Base-by-base conservation (phyloP, 1,284 basidiomycete genomes). In the Coniophora puteana region DNA sequence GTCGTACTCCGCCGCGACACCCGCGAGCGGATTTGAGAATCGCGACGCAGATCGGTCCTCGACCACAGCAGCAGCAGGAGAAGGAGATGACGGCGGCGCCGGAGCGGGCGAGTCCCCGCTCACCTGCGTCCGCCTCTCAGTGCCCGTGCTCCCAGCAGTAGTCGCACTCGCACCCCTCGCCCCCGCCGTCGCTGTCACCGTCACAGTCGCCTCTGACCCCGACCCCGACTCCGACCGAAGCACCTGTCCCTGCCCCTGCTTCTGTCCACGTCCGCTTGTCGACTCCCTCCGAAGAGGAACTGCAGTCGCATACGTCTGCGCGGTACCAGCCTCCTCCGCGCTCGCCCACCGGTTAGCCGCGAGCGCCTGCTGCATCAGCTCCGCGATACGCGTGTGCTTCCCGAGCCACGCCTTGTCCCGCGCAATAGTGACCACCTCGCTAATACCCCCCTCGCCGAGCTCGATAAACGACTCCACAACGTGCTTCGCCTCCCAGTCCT, bases 391-490 rank as follows among this genome's bases (percentile, higher is more conserved):
- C 0, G 84, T 88, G 54, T 77, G 61, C 38, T 63, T 69, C 30
- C 76, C 65, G 35, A 88, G 57, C 85, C 85, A 89, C 40, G 70
- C 66, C 58, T 83, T 83, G 57, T 88, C 85, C 46, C 74, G 66
- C 21, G 79, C 80, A 20, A 80, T 55, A 30, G 54, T 55, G 23
- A 86, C 56, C n/a, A 87, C 76, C 34, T 83, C 78, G 21, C 58
- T 51, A 41, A 87, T 71, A 2, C 67, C 72, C n/a, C 85, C 85
- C 48, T 89, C 85, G 3, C 76, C 83, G 14, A 80, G 64, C 40
- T 86, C 83, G 30, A 88, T 59, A 61, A 84, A 88, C 11, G 71
- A 69, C 41, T 83, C 81, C 5, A 88, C 59, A 3, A 65, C 62
- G 50, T 72, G 72, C 34, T 79, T 70, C 31, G 79, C 76, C 55